Percentiles rank a stretch among this genome's conserved stretches.
These are phyloP conservation scores for Diversispora eburnea DNA, from an alignment of 192 early-diverging fungal species.

Conservation along the genomic window DNA sequence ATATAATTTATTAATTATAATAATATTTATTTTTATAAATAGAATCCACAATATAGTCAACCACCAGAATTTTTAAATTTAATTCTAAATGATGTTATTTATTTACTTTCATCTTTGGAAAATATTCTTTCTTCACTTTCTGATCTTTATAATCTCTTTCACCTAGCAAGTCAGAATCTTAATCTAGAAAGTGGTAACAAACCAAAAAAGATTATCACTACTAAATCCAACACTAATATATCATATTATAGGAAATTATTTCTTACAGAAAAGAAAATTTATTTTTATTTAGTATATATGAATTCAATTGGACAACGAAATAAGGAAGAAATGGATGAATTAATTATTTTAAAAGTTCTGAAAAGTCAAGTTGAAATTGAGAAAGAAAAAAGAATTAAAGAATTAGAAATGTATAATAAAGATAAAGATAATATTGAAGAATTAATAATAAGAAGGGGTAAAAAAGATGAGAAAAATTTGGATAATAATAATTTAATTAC, in stretches of 20 bases:
- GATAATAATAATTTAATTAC: too few species aligned
- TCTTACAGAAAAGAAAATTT: slow-evolving; percentile 23
- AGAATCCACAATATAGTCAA: slow-evolving; percentile 24
- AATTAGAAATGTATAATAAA: not conserved
- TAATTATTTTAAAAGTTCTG: not conserved
- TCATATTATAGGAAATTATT: slow-evolving; percentile 2
- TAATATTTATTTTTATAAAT: not conserved
- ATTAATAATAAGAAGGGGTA: too few species aligned
- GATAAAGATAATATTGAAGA: slow-evolving; percentile 11
- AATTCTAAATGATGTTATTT: slow-evolving; percentile 19
- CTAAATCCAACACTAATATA: not conserved
- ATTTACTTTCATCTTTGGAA: not conserved
- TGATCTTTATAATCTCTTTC: slow-evolving; percentile 21
- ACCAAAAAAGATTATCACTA: not conserved
- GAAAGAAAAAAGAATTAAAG: not conserved
- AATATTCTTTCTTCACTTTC: slow-evolving; percentile 15
- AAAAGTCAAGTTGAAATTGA: not conserved
- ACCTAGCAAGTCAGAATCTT: not conserved
- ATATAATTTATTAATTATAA: too few species aligned
- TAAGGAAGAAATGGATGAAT: too few species aligned
- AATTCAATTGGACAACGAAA: slow-evolving; percentile 5
- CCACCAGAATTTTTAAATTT: slow-evolving; percentile 17
- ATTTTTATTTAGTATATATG: slow-evolving; percentile 25
- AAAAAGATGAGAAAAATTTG: too few species aligned
- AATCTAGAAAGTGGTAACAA: not conserved